A percentile compares a stretch with the other conserved stretches of the same genome.
Conservation (phyloP, 257 asterid species). For the Plectranthus barbatus region DNA sequence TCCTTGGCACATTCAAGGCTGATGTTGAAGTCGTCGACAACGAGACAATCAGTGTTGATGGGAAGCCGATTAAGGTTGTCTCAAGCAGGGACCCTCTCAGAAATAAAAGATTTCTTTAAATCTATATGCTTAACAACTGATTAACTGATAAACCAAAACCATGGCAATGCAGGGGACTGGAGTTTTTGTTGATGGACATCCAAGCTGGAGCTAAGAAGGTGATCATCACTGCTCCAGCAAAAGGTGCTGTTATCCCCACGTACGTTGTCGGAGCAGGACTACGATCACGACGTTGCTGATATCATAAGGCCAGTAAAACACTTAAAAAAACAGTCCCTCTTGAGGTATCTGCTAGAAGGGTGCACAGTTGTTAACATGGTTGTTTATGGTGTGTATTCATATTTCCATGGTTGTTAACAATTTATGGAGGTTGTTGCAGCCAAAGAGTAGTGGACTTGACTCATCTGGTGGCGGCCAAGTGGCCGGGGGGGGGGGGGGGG, state of each 20-base stretch:
- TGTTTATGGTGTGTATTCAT: too few species aligned
- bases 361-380: too few species aligned
- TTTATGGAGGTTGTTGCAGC: too few species aligned
- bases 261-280: constrained; percentile 81
- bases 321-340: too few species aligned
- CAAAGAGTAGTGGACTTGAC: constrained; percentile 94
- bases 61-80: constrained; percentile 79
- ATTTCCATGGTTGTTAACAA: too few species aligned
- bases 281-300: constrained; percentile 58
- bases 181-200: constrained; percentile 86
- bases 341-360: too few species aligned
- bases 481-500: constrained; percentile 71
- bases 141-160: too few species aligned
- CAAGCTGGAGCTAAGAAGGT: constrained; percentile 98
- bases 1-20: constrained; percentile 90
- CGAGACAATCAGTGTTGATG: too few species aligned
- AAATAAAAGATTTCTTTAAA: too few species aligned
- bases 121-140: too few species aligned
- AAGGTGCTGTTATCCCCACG: constrained; percentile 90
- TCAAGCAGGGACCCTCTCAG: constrained; percentile 83
- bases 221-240: constrained; percentile 88
- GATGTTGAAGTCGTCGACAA: constrained; percentile 58
- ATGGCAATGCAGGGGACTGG: constrained; percentile 76
- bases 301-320: constrained; percentile 63
- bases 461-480: constrained; percentile 67